Conservation (phyloP, 148 eudicot genomes). For the Heliosperma pusillum region DNA sequence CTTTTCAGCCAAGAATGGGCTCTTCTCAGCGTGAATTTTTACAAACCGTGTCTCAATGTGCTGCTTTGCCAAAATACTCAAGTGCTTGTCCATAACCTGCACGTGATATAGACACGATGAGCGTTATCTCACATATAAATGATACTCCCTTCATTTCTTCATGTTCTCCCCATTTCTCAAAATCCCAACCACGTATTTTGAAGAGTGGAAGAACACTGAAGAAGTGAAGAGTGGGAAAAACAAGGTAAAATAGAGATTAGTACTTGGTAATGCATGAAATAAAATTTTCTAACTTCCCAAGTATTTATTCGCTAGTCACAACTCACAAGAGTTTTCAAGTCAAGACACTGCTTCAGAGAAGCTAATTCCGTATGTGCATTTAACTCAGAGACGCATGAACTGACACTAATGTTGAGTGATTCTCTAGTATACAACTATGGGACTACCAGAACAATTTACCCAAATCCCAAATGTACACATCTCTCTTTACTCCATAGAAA, state of each 20-base stretch:
- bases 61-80: constrained; percentile 77
- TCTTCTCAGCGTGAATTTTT: constrained; percentile 65
- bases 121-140: not conserved
- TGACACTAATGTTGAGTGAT: not conserved
- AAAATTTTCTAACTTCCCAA: too few relatives aligned
- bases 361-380: not conserved
- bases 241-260: not conserved
- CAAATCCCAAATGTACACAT: not conserved
- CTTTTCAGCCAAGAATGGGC: constrained; percentile 7
- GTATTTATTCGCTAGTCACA: too few relatives aligned
- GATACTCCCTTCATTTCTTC: not conserved
- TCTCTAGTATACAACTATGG: not conserved
- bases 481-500: not conserved
- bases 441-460: not conserved
- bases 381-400: not conserved
- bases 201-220: not conserved
- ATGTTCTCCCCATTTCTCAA: not conserved
- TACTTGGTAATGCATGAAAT: not conserved
- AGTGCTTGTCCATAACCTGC: constrained; percentile 94
- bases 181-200: not conserved
- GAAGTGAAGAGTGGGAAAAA: not conserved
- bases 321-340: not conserved
- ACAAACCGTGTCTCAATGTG: constrained; percentile 90
- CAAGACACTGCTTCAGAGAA: not conserved
- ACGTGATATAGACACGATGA: constrained; percentile 7